Base-by-base conservation (phyloP, 2,329 filamentous ascomycete species). In the Aspergillus cejpii region DNA sequence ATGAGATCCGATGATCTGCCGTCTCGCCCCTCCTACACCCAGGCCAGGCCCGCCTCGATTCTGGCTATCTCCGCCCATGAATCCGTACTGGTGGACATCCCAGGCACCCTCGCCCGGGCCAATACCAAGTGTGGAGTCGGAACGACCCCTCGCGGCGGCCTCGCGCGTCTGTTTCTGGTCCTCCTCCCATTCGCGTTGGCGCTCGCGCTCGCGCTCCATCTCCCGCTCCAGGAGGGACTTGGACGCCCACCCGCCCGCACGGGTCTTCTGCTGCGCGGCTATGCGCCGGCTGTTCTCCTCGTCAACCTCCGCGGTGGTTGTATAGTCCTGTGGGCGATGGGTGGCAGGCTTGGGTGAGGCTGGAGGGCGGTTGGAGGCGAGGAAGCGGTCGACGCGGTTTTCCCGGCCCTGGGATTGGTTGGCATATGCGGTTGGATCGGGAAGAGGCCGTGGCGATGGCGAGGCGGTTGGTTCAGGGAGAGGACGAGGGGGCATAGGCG, bases 81-180 rank as follows among this genome's bases (percentile, higher is more conserved):
- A 83, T 0, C 80, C 80, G 62, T 83, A 83, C 61, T 83, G 79
- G 57, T 82, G 77, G 6, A 81, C 76, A 58, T 81, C 77, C 80
- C 80, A 83, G 21, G 65, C 65, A 68, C 63, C 60, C 48, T 72
- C 63, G 11, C 71, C 69, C 1, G 71, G 75, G 0, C 74, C 75
- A 11, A 70, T 67, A 3, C 74, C 72, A 3, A 70, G 64, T 0
- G 71, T 71, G 6, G 70, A 62, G 44, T 68, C 66, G 10, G 54
- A 53, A 2, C 49, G 26, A n/a, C 69, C 71, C 2, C 61, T 57
- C 31, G 70, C 67, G 1, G 72, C 69, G 1, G 73, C 73, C 24
- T 68, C 69, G 42, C 70, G 65, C 1, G 72, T 68, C 12, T 67
- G 70, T 41, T 76, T 71, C 58, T 84, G 80, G 15, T 68, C 68